Base-by-base conservation (phyloP, 805 yeast species). In the Nematodospora valgi region DNA sequence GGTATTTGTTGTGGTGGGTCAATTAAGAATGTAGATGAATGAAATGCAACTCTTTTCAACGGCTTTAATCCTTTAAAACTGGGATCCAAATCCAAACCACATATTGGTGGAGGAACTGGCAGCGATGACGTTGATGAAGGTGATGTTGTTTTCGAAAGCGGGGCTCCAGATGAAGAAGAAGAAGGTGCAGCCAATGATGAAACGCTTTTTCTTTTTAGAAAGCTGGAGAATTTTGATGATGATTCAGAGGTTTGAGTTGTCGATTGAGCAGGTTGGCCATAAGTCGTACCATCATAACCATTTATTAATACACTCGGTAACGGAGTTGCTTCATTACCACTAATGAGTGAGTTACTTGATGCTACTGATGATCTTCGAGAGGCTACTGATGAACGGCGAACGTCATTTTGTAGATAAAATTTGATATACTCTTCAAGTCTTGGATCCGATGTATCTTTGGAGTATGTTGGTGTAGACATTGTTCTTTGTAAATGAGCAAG, bases 1-100 rank as follows among this genome's bases (percentile, higher is more conserved):
- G 97, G 97, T 41, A 89, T 84, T 54, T 88, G 96, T 52, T 89
- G 97, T 1, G 96, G 95, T 2, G 69, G 69, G 36, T 67, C 71
- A 13, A 67, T 64, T 25, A 63, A 51, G 37, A 67, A 67, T 1
- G 71, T 65, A 25, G 59, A 55, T 23, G 64, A 56, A 41, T 66
- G 71, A 37, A 67, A 67, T 3, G 70, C 70, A 8, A 67, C 72
- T 27, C 69, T 46, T 47, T 63, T 65, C 30, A 67, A 45, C 3
- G 70, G 68, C 35, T 56, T 63, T 34, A 61, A 41, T 23, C 50
- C 51, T 26, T 51, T 45, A 32, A 59, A 59, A 28, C 59, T 54
- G 0, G 66, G 59, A 18, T 39, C 30, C 5, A 23, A 11, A 6
- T 39, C 42, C 8, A 34, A 27, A 6, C 36, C 32, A 18, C 28